A percentile compares a stretch with the other conserved stretches of the same genome.
Evolutionary conservation across 176 grass and related monocot genomes (phyloP).

Genomic region (Musa itinerans): DNA sequence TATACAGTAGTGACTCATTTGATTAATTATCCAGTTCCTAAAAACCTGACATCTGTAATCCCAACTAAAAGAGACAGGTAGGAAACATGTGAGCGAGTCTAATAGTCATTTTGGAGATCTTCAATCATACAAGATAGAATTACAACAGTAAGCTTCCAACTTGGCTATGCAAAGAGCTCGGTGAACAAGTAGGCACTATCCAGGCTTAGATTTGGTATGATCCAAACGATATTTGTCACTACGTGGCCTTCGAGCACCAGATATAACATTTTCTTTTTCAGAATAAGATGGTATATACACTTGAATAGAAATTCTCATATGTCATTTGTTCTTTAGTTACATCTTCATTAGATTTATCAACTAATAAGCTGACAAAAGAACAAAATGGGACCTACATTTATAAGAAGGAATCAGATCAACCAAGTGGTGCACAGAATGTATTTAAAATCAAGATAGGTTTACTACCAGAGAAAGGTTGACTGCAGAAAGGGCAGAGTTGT

Average conservation of each 20-base stretch:
- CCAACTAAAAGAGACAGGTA: background rate
- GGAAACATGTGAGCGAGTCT: background rate
- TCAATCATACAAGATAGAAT: background rate
- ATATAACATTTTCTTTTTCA: too few species aligned
- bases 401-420: background rate
- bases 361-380: background rate
- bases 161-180: too few species aligned
- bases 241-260: background rate
- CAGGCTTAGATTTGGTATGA: background rate
- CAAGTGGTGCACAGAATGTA: background rate
- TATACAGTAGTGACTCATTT: too few species aligned
- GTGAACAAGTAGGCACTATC: background rate
- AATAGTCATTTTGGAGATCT: background rate
- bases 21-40: too few species aligned
- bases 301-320: too few species aligned
- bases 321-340: background rate
- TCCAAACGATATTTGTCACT: background rate
- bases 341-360: background rate
- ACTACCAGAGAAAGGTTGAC: slow-evolving; percentile 88
- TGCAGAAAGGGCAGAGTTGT: slow-evolving; percentile 83
- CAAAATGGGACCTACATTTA: background rate
- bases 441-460: background rate
- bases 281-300: too few species aligned
- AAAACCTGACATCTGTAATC: too few species aligned
- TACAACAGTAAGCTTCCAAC: too few species aligned